Conservation (phyloP, 1,139 yeast species). For the Blastobotrys raffinosifermentans region DNA sequence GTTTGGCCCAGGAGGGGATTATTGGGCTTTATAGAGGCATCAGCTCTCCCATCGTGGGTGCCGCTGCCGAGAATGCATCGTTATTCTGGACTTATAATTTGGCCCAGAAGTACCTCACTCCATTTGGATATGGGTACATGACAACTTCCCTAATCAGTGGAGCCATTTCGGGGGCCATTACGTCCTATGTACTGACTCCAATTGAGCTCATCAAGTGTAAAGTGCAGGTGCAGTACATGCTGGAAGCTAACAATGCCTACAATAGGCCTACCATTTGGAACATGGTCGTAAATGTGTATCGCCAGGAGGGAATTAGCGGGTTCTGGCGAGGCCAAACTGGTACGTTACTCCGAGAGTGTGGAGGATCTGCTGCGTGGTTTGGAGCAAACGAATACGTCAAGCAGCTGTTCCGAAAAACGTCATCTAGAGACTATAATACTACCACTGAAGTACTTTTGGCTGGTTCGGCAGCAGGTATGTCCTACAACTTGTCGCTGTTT, state of each 20-base stretch:
- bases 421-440: conserved; percentile 26
- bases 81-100: conserved; percentile 58
- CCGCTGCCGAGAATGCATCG: conserved; percentile 78
- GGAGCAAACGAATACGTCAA: conserved; percentile 70
- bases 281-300: conserved; percentile 13
- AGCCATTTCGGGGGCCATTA: conserved; percentile 74
- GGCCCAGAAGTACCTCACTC: conserved; percentile 35
- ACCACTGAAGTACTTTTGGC: conserved; percentile 56
- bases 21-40: conserved; percentile 59
- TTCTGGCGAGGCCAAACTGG: conserved; percentile 84
- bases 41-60: conserved; percentile 77
- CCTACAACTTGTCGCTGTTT: conserved; percentile 71
- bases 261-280: conserved; percentile 6
- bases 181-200: conserved; percentile 83
- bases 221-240: conserved; percentile 59
- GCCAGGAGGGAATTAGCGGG: conserved; percentile 52
- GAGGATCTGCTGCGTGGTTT: conserved; percentile 94
- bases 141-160: conserved; percentile 49
- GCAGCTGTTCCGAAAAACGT: conserved; percentile 32
- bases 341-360: conserved; percentile 77
- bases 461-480: conserved; percentile 84
- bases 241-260: conserved; percentile 7
- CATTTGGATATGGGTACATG: conserved; percentile 7
- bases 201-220: conserved; percentile 84
- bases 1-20: conserved; percentile 63